Conservation (phyloP, 1,284 basidiomycete species). For the Omphalotus olearius region DNA sequence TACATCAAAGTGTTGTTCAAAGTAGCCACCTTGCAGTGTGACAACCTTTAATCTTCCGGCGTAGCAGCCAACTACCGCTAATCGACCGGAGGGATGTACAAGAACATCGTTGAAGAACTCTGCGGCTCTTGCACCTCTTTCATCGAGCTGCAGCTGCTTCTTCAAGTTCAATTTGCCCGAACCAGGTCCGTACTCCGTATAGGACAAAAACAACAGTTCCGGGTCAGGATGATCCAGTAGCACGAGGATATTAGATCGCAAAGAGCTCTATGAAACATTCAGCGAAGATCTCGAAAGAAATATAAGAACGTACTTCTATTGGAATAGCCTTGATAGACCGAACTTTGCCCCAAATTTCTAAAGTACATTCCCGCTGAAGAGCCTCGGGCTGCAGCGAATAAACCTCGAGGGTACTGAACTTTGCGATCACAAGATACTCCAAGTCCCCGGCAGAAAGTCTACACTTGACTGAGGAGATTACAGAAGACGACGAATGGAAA, state of each 20-base stretch:
- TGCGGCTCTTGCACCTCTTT: conserved; percentile 49
- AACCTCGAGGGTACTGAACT: conserved; percentile 59
- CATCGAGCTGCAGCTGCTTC: conserved; percentile 46
- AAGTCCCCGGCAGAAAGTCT: conserved; percentile 42
- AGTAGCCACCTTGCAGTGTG: conserved; percentile 45
- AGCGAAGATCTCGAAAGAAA: not conserved
- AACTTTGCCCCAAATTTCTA: conserved; percentile 66
- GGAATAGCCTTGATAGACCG: conserved; percentile 51
- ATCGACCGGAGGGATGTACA: conserved; percentile 54
- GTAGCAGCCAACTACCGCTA: conserved; percentile 65
- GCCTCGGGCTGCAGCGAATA: conserved; percentile 58
- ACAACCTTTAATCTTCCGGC: conserved; percentile 65
- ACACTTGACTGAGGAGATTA: conserved; percentile 60
- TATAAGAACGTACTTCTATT: conserved; percentile 38
- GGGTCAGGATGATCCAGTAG: conserved; percentile 73
- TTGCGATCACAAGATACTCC: conserved; percentile 65
- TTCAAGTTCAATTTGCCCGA: conserved; percentile 33
- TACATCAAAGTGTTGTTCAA: conserved; percentile 56
- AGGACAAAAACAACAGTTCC: conserved; percentile 57
- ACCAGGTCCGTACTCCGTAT: conserved; percentile 32
- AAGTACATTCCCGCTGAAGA: conserved; percentile 48
- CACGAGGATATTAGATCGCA: conserved; percentile 50
- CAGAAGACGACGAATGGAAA: conserved; percentile 19
- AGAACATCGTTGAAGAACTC: conserved; percentile 67
- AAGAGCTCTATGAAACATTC: conserved; percentile 32